A percentile compares a stretch with the other conserved stretches of the same genome.
Evolutionary conservation across 2,329 filamentous ascomycete species (phyloP).

Genomic region (Verticillium tricorpus): DNA sequence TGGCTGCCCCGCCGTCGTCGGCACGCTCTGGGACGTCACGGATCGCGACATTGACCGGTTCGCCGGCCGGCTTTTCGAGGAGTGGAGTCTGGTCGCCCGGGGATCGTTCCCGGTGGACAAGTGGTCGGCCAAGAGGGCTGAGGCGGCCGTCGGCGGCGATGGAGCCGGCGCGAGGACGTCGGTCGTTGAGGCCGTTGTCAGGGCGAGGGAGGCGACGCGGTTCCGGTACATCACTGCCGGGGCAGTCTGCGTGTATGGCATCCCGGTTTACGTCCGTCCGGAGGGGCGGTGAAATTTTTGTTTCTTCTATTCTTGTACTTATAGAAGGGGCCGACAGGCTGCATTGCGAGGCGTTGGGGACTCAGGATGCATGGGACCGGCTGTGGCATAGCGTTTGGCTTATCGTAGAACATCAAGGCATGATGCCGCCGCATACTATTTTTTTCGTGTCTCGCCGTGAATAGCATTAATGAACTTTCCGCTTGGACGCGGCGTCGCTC

Average conservation of each 20-base stretch:
- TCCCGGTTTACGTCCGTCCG: constrained; percentile 74
- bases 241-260: constrained; percentile 89
- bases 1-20: constrained; percentile 79
- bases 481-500: not conserved
- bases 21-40: constrained; percentile 96
- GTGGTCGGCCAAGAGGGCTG: constrained; percentile 18
- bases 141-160: constrained; percentile 17
- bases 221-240: constrained; percentile 91
- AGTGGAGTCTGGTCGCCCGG: constrained; percentile 71
- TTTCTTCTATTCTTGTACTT: not conserved
- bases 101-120: constrained; percentile 32
- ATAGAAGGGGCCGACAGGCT: not conserved
- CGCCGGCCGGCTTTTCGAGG: constrained; percentile 70
- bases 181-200: constrained; percentile 77
- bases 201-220: constrained; percentile 72
- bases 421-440: not conserved
- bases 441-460: not conserved
- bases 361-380: not conserved
- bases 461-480: not conserved
- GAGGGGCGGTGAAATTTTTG: constrained; percentile 5
- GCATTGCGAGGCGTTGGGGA: not conserved
- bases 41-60: constrained; percentile 97
- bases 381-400: not conserved
- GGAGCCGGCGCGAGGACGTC: constrained; percentile 37
- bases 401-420: not conserved